Conservation (phyloP, 2,329 filamentous ascomycete genomes). For the Lachnellula hyalina region DNA sequence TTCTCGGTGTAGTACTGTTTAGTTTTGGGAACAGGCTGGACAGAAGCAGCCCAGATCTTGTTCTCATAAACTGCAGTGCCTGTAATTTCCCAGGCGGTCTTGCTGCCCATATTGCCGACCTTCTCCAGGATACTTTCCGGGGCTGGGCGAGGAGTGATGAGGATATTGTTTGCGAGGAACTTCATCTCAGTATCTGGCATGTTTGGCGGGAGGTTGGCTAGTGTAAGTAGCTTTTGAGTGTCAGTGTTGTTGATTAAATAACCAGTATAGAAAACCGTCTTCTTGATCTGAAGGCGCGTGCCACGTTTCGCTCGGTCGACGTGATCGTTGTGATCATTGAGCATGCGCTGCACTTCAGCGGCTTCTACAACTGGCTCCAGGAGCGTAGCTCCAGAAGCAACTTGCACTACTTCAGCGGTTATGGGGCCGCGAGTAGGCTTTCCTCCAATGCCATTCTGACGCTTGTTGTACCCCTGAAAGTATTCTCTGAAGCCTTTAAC, state of each 20-base stretch:
- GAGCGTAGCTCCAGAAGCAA: slow-evolving; percentile 67
- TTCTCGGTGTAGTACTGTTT: slow-evolving; percentile 75
- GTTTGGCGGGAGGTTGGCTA: slow-evolving; percentile 60
- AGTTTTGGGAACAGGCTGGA: slow-evolving; percentile 65
- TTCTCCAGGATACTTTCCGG: slow-evolving; percentile 69
- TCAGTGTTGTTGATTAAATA: slow-evolving; percentile 75
- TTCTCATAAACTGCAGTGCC: slow-evolving; percentile 71
- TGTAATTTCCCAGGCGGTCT: slow-evolving; percentile 77
- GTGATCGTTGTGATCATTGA: slow-evolving; percentile 76
- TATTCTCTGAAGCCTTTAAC: slow-evolving; percentile 82
- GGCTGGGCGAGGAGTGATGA: slow-evolving; percentile 78
- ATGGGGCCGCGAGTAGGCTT: slow-evolving; percentile 58
- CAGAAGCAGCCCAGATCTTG: slow-evolving; percentile 79
- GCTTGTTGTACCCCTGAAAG: slow-evolving; percentile 69
- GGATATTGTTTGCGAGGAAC: slow-evolving; percentile 80
- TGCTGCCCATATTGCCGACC: slow-evolving; percentile 80
- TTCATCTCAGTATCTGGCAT: slow-evolving; percentile 68
- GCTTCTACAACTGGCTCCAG: slow-evolving; percentile 77
- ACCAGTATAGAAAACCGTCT: slow-evolving; percentile 85
- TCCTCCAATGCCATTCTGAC: slow-evolving; percentile 43
- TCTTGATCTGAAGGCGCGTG: slow-evolving; percentile 65
- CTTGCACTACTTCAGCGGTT: slow-evolving; percentile 75
- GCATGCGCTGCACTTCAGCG: slow-evolving; percentile 79
- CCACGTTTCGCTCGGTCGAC: slow-evolving; percentile 38
- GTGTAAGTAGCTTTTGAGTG: slow-evolving; percentile 63